Percentiles rank a stretch among this genome's conserved stretches.
Evolutionary conservation across 2,329 filamentous ascomycete species (phyloP).

Genomic region (Emmonsia crescens): DNA sequence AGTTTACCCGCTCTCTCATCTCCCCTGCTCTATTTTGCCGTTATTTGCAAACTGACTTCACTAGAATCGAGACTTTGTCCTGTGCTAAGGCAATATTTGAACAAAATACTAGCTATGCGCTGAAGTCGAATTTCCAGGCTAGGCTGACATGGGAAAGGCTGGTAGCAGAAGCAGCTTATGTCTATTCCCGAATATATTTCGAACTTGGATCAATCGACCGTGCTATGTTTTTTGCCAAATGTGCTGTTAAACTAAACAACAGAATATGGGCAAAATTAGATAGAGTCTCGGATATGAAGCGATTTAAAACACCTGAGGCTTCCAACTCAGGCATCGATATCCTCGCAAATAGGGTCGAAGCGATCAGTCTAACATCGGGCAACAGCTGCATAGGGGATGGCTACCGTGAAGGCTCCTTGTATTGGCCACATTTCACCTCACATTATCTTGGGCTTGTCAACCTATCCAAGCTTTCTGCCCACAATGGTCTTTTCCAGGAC

Average conservation of each 20-base stretch:
- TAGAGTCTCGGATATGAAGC: constrained; percentile 29
- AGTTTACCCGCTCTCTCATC: constrained; percentile 18
- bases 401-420: constrained; percentile 50
- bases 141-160: constrained; percentile 41
- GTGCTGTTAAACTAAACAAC: constrained; percentile 39
- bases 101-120: constrained; percentile 20
- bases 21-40: constrained; percentile 25
- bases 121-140: constrained; percentile 27
- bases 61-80: constrained; percentile 25
- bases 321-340: constrained; percentile 24
- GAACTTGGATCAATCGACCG: constrained; percentile 39
- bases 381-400: constrained; percentile 18
- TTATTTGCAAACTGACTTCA: constrained; percentile 29
- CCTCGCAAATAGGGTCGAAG: constrained; percentile 29
- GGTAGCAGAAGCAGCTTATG: constrained; percentile 49
- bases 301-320: constrained; percentile 19
- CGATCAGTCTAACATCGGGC: constrained; percentile 28
- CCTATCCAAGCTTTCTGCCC: constrained; percentile 66
- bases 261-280: constrained; percentile 43
- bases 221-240: constrained; percentile 39
- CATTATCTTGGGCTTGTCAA: constrained; percentile 62
- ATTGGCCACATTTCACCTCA: constrained; percentile 68
- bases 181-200: constrained; percentile 57
- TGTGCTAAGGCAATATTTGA: constrained; percentile 24
- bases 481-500: constrained; percentile 79